Base-by-base conservation (phyloP, 2,329 filamentous ascomycete species). In the Cladophialophora bantiana region DNA sequence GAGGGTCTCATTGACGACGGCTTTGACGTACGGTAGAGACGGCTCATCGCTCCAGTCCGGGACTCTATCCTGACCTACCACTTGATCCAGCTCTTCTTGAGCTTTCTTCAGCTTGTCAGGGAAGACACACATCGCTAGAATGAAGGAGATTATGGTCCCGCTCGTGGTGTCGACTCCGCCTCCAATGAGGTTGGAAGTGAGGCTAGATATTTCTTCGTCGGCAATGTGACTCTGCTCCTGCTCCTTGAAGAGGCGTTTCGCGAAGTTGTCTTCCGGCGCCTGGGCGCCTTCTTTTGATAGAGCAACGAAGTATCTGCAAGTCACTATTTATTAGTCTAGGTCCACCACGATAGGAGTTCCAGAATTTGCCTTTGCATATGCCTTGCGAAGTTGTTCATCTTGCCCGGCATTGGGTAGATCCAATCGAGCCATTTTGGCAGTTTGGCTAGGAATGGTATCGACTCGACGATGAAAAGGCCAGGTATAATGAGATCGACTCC, bases 241-340 rank as follows among this genome's bases (percentile, higher is more conserved):
- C 71, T 85, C 83, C 15, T 78, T 73, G 72, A 85, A 83, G 2
- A 88, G 70, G 50, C 77, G 78, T 67, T 81, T 83, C n/a, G 81
- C 78, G 55, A 78, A 74, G 1, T 79, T 69, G 55, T 80, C 74
- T 62, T 75, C 62, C 62, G 75, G 72, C 20, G 79, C 80, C 56
- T 80, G 75, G 32, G 79, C 75, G 15, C 83, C 83, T 72, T 86
- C 84, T 66, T 83, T 78, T 3, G 84, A 83, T 0, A 86, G 73
- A 0, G 83, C 78, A 70, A 84, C 82, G 74, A 85, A 85, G 75
- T 85, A 86, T 31, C 45, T 50, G 7, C 13, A 2, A 31, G 13
- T 31, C 45, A 6, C 18, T 4, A 31, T 50, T 26, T 4, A 31
- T 50, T 26, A 50, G 45, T 10, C 45, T 31, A 20, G 3, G 26